Percentiles rank a stretch among this genome's conserved stretches.
phyloP scores from a whole-genome alignment of 352 stramenopile genomes.

The Phytophthora hibernalis region DNA sequence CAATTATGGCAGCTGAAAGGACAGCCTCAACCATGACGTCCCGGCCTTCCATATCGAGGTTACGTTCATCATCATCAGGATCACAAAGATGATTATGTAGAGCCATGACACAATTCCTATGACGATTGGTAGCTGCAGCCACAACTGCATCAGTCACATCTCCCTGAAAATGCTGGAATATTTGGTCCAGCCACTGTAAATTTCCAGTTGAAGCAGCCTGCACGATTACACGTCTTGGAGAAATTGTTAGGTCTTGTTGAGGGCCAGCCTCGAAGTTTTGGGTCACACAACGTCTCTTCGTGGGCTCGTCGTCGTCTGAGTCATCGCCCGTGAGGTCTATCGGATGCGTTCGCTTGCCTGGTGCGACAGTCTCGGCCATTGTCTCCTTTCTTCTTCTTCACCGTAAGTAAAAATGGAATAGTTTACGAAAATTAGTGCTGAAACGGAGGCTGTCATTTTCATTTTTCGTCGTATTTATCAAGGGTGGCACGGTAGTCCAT shows the following conservation, averaged over 20 bases:
- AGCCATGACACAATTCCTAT: background rate
- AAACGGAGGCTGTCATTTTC: no score
- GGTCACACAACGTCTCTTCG: background rate
- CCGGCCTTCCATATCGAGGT: background rate
- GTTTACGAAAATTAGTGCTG: no score
- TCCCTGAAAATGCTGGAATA: background rate
- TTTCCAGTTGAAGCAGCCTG: conserved; percentile 1
- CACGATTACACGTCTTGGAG: background rate
- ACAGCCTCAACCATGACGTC: background rate
- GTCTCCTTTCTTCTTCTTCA: no score
- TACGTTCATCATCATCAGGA: background rate
- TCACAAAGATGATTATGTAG: background rate
- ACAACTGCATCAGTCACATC: conserved; percentile 2
- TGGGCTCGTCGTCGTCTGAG: background rate
- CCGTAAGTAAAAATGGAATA: no score
- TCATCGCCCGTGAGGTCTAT: background rate
- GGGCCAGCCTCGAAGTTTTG: background rate
- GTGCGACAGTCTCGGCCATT: no score
- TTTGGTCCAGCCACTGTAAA: conserved; percentile 1
- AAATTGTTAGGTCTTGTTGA: background rate
- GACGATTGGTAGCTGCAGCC: background rate
- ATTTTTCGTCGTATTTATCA: background rate
- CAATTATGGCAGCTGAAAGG: conserved; percentile 2
- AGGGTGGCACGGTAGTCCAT: background rate
- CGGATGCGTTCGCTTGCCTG: background rate